Evolutionary conservation across 2,329 filamentous ascomycete genomes (phyloP).

Genomic region (Phyllosticta citribraziliensis): DNA sequence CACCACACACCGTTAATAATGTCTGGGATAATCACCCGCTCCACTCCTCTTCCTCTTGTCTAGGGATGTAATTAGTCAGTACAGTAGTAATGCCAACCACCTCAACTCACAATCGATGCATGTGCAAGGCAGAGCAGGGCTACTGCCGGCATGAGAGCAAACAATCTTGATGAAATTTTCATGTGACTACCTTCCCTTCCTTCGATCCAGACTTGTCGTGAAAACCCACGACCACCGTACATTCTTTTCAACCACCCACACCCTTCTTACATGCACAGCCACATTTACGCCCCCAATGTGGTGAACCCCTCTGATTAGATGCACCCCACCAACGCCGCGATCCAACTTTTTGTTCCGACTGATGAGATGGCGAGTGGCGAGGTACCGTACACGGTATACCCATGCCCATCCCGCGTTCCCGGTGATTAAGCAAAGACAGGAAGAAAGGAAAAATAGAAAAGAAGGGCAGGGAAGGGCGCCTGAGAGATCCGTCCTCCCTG

Average conservation of each 20-base stretch:
- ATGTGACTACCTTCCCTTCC: background rate
- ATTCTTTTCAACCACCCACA: background rate
- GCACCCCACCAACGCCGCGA: too few species aligned
- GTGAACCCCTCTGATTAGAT: background rate
- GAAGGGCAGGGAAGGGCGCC: slow-evolving; percentile 4
- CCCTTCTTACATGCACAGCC: background rate
- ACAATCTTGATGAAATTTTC: background rate
- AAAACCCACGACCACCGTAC: background rate
- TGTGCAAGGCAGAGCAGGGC: background rate
- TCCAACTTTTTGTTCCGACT: too few species aligned
- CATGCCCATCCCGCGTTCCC: background rate
- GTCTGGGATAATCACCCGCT: background rate
- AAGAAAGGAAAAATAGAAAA: slow-evolving; percentile 1
- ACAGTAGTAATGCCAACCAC: background rate
- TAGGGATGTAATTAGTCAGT: background rate
- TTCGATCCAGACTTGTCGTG: background rate
- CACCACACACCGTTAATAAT: background rate
- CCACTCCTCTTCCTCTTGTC: background rate
- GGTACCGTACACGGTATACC: background rate
- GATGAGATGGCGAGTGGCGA: too few species aligned
- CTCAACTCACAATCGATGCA: background rate
- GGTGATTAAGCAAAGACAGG: background rate
- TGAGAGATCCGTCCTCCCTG: slow-evolving; percentile 34
- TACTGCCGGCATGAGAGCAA: background rate
- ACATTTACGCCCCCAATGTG: background rate